Base-by-base conservation (phyloP, 2,329 filamentous ascomycete genomes). In the Pseudogymnoascus sp. region DNA sequence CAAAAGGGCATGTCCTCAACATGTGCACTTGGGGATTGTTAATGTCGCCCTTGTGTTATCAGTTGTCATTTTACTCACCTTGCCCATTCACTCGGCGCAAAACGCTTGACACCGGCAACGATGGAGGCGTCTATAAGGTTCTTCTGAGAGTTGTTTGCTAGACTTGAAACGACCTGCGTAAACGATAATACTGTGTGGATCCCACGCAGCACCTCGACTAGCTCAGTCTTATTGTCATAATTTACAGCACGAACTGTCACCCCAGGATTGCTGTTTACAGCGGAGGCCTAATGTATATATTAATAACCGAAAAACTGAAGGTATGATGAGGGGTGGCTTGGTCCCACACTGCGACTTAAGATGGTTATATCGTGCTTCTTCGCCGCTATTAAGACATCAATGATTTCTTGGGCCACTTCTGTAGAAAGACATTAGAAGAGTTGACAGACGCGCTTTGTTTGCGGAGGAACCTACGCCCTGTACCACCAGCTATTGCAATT, bases 171-270 rank as follows among this genome's bases (percentile, higher is more conserved):
- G 5, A 65, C 58, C 4, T 67, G 54, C 20, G 14, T 66, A 65
- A 83, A 84, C 1, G 77, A 81, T 0, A 83, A 71, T 7, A 85
- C 70, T 0, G 79, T 81, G 57, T 84, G 74, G 0, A 77, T 72
- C 4, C 79, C 81, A 11, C 67, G 54, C 1, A 84, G 70, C 0
- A 70, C 67, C 1, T 69, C 41, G 0, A 68, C 68, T 5, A 84
- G 68, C 7, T 70, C 59, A 0, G 62, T 35, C 28, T 69, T 72
- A 63, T 79, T 68, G 0, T 68, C 61, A 64, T 84, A 84, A 64
- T 78, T 30, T 9, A 78, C 74, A 25, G 67, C 68, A 28, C 71
- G 67, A 74, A 77, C 79, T 1, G 66, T 69, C 0, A 80, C 70
- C 9, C 70, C 72, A 0, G 70, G 64, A 0, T 61, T 58, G 8